A percentile compares a stretch with the other conserved stretches of the same genome.
Conservation (phyloP, 139 green algal genomes). For the Zygnema circumcarinatum region DNA sequence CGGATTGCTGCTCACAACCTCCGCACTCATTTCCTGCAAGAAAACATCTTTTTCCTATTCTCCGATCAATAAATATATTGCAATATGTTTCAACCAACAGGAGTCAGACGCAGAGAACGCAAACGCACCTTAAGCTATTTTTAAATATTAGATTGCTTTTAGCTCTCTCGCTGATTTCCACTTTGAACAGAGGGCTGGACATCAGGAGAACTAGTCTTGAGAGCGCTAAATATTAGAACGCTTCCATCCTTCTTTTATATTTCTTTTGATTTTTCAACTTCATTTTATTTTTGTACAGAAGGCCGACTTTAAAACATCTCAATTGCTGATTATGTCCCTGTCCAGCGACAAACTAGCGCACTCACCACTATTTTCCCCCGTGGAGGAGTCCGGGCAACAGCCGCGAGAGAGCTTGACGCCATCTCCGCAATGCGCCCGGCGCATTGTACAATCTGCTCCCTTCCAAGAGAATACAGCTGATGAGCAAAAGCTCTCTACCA, state of each 20-base stretch:
- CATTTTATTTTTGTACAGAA: background rate
- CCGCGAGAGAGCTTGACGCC: background rate
- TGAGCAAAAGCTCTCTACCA: background rate
- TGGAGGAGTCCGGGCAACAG: background rate
- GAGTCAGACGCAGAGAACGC: background rate
- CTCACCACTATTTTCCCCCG: background rate
- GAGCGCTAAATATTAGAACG: background rate
- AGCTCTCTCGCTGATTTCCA: background rate
- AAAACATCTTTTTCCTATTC: background rate
- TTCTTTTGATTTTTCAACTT: background rate
- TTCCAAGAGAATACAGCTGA: too few species aligned
- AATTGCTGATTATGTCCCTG: background rate
- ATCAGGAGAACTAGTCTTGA: background rate
- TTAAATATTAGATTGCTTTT: background rate
- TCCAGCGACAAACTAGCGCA: background rate
- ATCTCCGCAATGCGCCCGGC: background rate
- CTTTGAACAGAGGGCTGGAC: background rate
- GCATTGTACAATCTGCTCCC: background rate
- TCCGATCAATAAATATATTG: background rate
- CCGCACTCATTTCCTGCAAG: constrained; percentile 50
- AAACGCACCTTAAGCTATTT: background rate
- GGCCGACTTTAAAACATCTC: background rate
- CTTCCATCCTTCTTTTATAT: too few species aligned
- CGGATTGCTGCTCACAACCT: constrained; percentile 59
- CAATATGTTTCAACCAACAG: background rate